Base-by-base conservation (phyloP, 257 asterid genomes). In the Plantago elongata region DNA sequence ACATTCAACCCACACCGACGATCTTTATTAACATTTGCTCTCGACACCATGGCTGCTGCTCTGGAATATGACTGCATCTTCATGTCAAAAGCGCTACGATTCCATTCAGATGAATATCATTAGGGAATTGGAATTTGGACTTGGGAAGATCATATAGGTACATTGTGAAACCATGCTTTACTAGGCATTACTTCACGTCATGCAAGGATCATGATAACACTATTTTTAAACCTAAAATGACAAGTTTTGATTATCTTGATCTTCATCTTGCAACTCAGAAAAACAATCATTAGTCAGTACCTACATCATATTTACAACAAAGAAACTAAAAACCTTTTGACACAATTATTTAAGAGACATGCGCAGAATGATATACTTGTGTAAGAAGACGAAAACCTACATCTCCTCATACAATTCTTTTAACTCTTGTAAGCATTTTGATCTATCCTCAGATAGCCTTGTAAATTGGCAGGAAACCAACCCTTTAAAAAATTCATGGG, bases 231-330 rank as follows among this genome's bases (percentile, higher is more conserved):
- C 97, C 99, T 92, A 84, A 75, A 84, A 89, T 73, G 85, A 75
- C 80, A 86, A 74, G 57, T 69, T 73, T 54, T 66, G 63, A 73
- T 92, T 84, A 79, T 92, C 99, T 58, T 92, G 96, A 67, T 69
- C 83, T 56, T 90, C 86, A 75, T 84, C 95, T 74, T 77, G 89
- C 80, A 92, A 89, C 83, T 92, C 96, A 29, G 97, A 68, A 69
- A 77, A 90, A 58, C 99, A 95, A 72, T 87, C 94, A 64, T 82
- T 91, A 18, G 92, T 90, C 69, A 87, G 79, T 45, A 77, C 87
- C 99, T 89, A 73, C 77, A 80, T 63, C 71, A 71, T 37, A 64
- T 66, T 63, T 65, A 63, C 73, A 64, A 54, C 56, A 17, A 54
- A 69, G 12, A 22, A 22, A 22, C 27, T 22, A 22, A 22, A 2